Base-by-base conservation (phyloP, 2,329 filamentous ascomycete genomes). In the Chaetomiaceae sp. region DNA sequence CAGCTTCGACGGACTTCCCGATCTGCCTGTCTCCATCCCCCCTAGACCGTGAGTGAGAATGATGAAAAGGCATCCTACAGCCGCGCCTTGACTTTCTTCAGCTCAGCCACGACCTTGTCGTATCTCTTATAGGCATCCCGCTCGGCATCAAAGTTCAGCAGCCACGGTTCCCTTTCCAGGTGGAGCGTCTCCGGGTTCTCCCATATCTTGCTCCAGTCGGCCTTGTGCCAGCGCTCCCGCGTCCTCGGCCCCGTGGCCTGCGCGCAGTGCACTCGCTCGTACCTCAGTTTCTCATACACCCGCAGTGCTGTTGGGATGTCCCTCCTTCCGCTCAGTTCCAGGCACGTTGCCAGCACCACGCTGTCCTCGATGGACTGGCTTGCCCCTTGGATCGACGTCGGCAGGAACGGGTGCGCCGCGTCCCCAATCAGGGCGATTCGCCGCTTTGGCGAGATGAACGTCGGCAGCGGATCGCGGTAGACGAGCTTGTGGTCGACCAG, bases 351-450 rank as follows among this genome's bases (percentile, higher is more conserved):
- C 22, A 71, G 51, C 6, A 64, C 64, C 6, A 66, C 60, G 9
- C 64, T 68, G 49, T 71, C 69, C 50, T 71, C 68, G 39, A 71
- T 65, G 3, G 63, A 63, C 45, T 68, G 65, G 17, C 65, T 65
- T 3, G 63, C 67, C 2, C 69, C 68, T 37, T 67, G 65, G 4
- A 64, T 65, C 3, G 65, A 67, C 0, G 67, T 65, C 0, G 68
- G 68, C 4, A 70, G 58, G 47, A 68, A 67, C 2, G 65, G 61
- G 48, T 71, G 68, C 2, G 68, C 68, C 6, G 65, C 60, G 50
- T 70, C 67, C 10, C 68, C 68, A 32, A 72, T 62, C 35, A 68
- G 55, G 12, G 61, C 56, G n/a, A 67, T 65, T 8, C 66, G 59
- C 1, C 58, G 64, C 9, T 53, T 55, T 1, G 60, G 54, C 3